Evolutionary conservation across 2,329 filamentous ascomycete species (phyloP), one percentile per base, ranked within the genome.

Genomic region (Pseudogymnoascus sp.): DNA sequence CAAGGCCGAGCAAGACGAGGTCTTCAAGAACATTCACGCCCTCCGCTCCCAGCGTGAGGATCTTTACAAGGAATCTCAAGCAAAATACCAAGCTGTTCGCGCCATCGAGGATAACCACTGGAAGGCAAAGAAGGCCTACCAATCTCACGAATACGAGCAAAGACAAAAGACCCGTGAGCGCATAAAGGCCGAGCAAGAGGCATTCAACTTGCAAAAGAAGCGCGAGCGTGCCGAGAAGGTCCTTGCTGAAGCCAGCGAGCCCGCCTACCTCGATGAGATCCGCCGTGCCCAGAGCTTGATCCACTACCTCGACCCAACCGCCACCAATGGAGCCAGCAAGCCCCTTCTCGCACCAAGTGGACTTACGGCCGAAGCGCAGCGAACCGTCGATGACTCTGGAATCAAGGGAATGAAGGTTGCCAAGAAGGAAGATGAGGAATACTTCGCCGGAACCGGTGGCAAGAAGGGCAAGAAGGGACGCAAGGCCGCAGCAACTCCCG

Each of bases 181-280:
- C 69, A 83, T 88, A 71, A 86, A 86, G 76, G 84, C 86, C 48
- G 92, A 99, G 79, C 85, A 89, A 60, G 88, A 90, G 63, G 83
- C 82, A 60, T 83, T 83, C 71, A 77, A 84, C 67, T 83, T 86
- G 70, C 85, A 88, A 72, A 84, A 84, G 76, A 85, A 86, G 75
- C 88, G 86, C 78, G 85, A 88, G 71, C 81, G 84, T 58, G 90
- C 89, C 59, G 82, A 89, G 74, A 82, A 85, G 72, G 81, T 89
- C 74, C 84, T 95, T 38, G 85, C 86, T 69, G 88, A 92, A 70
- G 90, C 90, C 67, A 89, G 85, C 71, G 86, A 90, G 68, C 91
- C 88, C 13, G 94, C 94, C 58, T 99, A 90, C 79, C 81, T 90
- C 52, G 90, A 96, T 68, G 91, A 99, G 77, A 96, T 99, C 70